phyloP scores from a whole-genome alignment of 768 basidiomycete species.

The Xerocomus brunneocitrinus region DNA sequence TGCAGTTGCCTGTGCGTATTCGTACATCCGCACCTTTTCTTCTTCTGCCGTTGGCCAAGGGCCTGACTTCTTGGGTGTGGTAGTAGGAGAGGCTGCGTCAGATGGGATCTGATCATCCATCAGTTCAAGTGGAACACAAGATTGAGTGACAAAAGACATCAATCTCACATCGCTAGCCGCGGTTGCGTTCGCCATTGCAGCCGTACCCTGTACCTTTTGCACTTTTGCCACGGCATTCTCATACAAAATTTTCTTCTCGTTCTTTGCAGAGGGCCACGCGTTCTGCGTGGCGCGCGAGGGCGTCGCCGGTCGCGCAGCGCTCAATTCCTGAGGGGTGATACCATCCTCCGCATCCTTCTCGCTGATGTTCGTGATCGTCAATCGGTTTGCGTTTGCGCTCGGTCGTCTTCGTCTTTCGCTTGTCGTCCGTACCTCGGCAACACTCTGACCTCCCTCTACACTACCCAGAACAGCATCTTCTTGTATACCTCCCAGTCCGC shows the following conservation, averaged over 20 bases:
- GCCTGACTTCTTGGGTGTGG: conserved; percentile 14
- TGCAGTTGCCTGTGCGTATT: conserved; percentile 64
- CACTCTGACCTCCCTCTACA: conserved; percentile 1
- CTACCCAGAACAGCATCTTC: conserved; percentile 11
- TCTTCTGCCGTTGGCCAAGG: conserved; percentile 68
- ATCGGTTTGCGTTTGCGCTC: conserved; percentile 31
- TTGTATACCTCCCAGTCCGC: conserved; percentile 24
- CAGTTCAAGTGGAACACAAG: background rate
- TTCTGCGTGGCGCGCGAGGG: conserved; percentile 23
- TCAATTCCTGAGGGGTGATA: conserved; percentile 16
- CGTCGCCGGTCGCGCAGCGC: conserved; percentile 17
- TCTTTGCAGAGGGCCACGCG: conserved; percentile 35
- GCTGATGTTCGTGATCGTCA: conserved; percentile 41
- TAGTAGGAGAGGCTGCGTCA: background rate
- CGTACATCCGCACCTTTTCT: conserved; percentile 69
- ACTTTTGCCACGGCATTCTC: conserved; percentile 39
- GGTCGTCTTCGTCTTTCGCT: conserved; percentile 28
- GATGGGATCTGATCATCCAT: conserved; percentile 11
- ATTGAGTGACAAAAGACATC: background rate
- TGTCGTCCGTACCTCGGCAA: conserved; percentile 6
- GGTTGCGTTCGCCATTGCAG: conserved; percentile 25
- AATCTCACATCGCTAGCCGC: conserved; percentile 24
- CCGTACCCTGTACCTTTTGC: conserved; percentile 35
- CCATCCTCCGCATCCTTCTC: conserved; percentile 38
- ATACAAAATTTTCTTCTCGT: conserved; percentile 41